Conservation (phyloP, 495 filamentous ascomycete species). For the Penicillium diatomitis region DNA sequence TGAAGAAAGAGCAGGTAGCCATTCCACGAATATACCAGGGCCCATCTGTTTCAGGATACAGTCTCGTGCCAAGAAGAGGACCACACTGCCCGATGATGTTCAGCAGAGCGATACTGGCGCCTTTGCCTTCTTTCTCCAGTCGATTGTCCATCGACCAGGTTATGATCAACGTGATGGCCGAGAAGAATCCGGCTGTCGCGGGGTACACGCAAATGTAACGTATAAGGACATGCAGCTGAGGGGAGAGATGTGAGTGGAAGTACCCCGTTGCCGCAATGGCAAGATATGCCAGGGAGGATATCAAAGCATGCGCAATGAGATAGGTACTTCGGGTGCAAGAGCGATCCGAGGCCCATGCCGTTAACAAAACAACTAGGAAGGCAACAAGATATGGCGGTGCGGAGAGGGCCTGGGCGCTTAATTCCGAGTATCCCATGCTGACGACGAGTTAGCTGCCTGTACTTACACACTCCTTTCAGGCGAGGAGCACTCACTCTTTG, state of each 20-base stretch:
- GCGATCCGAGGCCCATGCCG: conserved; percentile 45
- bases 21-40: conserved; percentile 54
- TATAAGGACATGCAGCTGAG: conserved; percentile 23
- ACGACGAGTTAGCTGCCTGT: neutral
- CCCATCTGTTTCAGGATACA: conserved; percentile 48
- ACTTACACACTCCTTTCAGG: neutral
- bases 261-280: conserved; percentile 39
- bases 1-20: conserved; percentile 49
- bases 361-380: conserved; percentile 40
- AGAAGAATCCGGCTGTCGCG: conserved; percentile 52
- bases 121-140: conserved; percentile 43
- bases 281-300: conserved; percentile 54
- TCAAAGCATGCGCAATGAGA: conserved; percentile 39
- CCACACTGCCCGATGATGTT: conserved; percentile 56
- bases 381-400: conserved; percentile 49
- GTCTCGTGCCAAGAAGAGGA: conserved; percentile 49
- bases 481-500: conserved; percentile 32
- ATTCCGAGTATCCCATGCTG: conserved; percentile 41
- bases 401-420: conserved; percentile 44
- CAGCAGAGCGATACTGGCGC: conserved; percentile 47
- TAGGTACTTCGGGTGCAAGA: conserved; percentile 38
- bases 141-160: conserved; percentile 61
- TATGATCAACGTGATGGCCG: conserved; percentile 51
- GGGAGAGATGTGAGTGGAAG: conserved; percentile 27
- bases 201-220: conserved; percentile 52